These are phyloP conservation scores for Nothophoma quercina DNA, from an alignment of 2,329 filamentous ascomycete species.

Conservation along the genomic window DNA sequence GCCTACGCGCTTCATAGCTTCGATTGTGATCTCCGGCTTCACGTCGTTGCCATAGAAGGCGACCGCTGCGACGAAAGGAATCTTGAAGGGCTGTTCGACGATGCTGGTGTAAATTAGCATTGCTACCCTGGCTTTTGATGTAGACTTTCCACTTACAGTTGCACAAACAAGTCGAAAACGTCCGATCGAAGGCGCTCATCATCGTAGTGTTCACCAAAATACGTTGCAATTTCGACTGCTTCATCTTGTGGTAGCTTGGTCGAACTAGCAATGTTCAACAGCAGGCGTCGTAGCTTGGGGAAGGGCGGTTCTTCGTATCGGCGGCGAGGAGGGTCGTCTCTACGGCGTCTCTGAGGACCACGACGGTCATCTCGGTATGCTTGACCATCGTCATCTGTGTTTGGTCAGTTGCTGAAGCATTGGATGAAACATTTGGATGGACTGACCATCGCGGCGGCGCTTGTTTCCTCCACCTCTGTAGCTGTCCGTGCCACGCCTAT, in stretches of 20 bases:
- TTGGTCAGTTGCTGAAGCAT: background rate
- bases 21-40: slow-evolving; percentile 75
- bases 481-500: slow-evolving; percentile 37
- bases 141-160: slow-evolving; percentile 72
- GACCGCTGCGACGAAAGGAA: slow-evolving; percentile 89
- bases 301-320: slow-evolving; percentile 47
- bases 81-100: slow-evolving; percentile 94
- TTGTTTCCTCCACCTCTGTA: slow-evolving; percentile 39
- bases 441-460: slow-evolving; percentile 44
- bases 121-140: too few species aligned
- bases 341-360: slow-evolving; percentile 41
- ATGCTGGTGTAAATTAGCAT: slow-evolving; percentile 56
- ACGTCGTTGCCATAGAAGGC: slow-evolving; percentile 80
- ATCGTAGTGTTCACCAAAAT: slow-evolving; percentile 77
- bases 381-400: slow-evolving; percentile 40
- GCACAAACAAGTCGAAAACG: slow-evolving; percentile 76
- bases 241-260: slow-evolving; percentile 48
- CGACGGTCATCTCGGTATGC: slow-evolving; percentile 41
- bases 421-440: background rate
- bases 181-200: slow-evolving; percentile 78
- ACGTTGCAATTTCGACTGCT: slow-evolving; percentile 58
- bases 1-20: slow-evolving; percentile 71
- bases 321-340: slow-evolving; percentile 41
- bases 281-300: slow-evolving; percentile 43
- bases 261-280: slow-evolving; percentile 50